Evolutionary conservation across 2,329 filamentous ascomycete species (phyloP).

Genomic region (Ophiostoma fasciatum): DNA sequence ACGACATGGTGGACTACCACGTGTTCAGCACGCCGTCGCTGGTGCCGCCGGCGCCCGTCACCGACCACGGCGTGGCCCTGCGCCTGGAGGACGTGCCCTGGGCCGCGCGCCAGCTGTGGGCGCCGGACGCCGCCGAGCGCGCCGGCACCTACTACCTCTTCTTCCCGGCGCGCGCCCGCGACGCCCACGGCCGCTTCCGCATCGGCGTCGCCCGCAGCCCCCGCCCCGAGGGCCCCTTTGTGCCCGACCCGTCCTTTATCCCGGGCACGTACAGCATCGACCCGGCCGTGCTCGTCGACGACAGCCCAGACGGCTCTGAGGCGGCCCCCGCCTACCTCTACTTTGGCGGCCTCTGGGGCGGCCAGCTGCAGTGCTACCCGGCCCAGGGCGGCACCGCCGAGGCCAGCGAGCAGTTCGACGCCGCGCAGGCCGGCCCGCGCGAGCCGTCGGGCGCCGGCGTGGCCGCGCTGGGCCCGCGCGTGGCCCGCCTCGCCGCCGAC

Average conservation of each 20-base stretch:
- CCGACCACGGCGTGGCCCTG: conserved; percentile 59
- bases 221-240: conserved; percentile 55
- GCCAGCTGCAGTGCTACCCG: conserved; percentile 64
- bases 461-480: conserved; percentile 48
- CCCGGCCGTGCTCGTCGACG: conserved; percentile 59
- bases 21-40: conserved; percentile 47
- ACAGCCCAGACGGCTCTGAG: conserved; percentile 31
- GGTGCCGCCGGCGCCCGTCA: conserved; percentile 42
- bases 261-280: conserved; percentile 61
- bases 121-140: conserved; percentile 57
- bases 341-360: conserved; percentile 70
- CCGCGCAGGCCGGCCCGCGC: conserved; percentile 35
- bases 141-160: conserved; percentile 58
- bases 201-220: conserved; percentile 56
- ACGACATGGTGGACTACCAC: conserved; percentile 75
- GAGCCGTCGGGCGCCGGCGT: conserved; percentile 43
- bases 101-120: conserved; percentile 70
- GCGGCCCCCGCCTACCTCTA: conserved; percentile 43
- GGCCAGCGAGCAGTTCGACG: conserved; percentile 31
- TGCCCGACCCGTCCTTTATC: conserved; percentile 48
- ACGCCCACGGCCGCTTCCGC: conserved; percentile 54
- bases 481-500: conserved; percentile 46
- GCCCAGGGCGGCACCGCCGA: conserved; percentile 18
- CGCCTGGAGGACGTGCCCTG: conserved; percentile 53
- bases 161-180: conserved; percentile 63